These are phyloP conservation scores for Immersiporthe knoxdaviesiana DNA, from an alignment of 2,329 filamentous ascomycete species.

Conservation along the genomic window DNA sequence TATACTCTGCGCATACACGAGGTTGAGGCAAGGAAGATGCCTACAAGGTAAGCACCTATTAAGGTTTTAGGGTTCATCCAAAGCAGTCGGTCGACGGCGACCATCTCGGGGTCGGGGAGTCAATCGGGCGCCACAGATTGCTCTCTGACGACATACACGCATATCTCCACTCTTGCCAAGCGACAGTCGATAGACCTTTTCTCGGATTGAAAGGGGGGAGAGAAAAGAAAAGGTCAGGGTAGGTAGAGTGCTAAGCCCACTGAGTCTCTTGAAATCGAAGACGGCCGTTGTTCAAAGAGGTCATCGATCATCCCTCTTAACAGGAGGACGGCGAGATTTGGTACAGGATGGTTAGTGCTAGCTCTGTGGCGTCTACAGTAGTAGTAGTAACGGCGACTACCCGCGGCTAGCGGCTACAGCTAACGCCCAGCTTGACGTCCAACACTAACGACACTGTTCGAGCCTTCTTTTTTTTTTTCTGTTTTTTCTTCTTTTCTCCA, in stretches of 20 bases:
- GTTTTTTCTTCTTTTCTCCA: too few relatives aligned
- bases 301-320: neutral
- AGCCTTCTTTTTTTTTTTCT: too few relatives aligned
- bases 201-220: neutral
- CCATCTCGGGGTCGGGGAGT: neutral
- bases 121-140: neutral
- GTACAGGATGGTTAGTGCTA: neutral
- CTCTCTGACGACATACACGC: neutral
- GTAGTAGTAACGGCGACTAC: neutral
- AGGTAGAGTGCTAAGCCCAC: neutral
- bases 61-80: neutral
- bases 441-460: neutral
- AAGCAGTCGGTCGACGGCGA: neutral
- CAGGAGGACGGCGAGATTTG: neutral
- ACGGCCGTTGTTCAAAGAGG: neutral
- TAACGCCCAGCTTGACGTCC: neutral
- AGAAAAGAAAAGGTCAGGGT: neutral
- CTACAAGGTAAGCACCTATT: neutral
- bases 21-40: neutral
- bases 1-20: neutral
- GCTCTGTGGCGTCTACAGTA: neutral
- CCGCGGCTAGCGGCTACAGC: constrained; percentile 4
- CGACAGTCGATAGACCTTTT: neutral
- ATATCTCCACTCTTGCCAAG: neutral
- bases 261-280: neutral